Evolutionary conservation across 208 protist species (phyloP).

Genomic region (Trypanosomatidae sp.): DNA sequence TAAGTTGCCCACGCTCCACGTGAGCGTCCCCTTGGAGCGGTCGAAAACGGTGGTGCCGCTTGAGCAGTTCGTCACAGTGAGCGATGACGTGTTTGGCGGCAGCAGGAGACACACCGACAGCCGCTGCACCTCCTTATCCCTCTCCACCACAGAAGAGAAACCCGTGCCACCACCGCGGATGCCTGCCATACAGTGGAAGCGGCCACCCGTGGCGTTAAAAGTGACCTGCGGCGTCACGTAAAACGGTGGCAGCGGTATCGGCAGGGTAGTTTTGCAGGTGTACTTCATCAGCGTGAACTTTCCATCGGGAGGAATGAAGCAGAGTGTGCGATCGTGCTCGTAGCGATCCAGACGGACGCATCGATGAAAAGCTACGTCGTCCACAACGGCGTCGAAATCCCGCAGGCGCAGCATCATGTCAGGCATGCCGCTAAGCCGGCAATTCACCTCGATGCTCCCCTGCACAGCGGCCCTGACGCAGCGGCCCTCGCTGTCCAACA

Average conservation of each 20-base stretch:
- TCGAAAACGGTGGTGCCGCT: slow-evolving; percentile 78
- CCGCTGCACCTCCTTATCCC: slow-evolving; percentile 58
- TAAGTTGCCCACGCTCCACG: slow-evolving; percentile 83
- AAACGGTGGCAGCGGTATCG: slow-evolving; percentile 58
- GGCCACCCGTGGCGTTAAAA: slow-evolving; percentile 59
- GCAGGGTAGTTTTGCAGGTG: slow-evolving; percentile 46
- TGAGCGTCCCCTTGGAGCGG: slow-evolving; percentile 47
- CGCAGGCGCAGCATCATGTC: slow-evolving; percentile 76
- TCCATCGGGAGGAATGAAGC: slow-evolving; percentile 91
- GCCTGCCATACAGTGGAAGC: slow-evolving; percentile 90
- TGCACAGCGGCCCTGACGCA: slow-evolving; percentile 58
- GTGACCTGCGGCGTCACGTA: slow-evolving; percentile 91
- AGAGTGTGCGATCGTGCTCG: slow-evolving; percentile 68
- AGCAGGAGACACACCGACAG: slow-evolving; percentile 73
- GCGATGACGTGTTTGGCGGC: slow-evolving; percentile 47
- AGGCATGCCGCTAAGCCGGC: slow-evolving; percentile 88
- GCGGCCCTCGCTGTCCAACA: slow-evolving; percentile 80
- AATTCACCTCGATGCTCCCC: slow-evolving; percentile 81
- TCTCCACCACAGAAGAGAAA: slow-evolving; percentile 23
- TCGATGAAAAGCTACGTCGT: slow-evolving; percentile 88
- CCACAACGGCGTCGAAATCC: slow-evolving; percentile 61
- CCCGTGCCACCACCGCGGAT: slow-evolving; percentile 35
- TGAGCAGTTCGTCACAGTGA: slow-evolving; percentile 71
- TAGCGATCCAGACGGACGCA: slow-evolving; percentile 79
- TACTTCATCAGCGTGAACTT: slow-evolving; percentile 90